Evolutionary conservation across 2,329 filamentous ascomycete genomes (phyloP).

Genomic region (Pyricularia grisea): DNA sequence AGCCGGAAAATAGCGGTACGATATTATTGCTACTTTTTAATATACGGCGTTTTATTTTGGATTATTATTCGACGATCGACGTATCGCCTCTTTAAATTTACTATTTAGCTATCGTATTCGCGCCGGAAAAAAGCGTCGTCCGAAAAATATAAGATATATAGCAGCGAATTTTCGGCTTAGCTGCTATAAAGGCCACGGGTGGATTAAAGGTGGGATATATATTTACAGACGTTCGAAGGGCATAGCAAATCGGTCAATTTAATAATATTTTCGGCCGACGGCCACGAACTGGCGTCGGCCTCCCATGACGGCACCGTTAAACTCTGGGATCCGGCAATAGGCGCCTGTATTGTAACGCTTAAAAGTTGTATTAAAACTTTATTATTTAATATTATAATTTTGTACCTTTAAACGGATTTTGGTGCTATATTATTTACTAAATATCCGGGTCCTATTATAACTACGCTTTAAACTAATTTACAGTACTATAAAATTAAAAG

Average conservation of each 20-base stretch:
- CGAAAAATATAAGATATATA: not conserved
- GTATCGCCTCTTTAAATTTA: not conserved
- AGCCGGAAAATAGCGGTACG: not conserved
- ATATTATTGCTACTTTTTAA: not conserved
- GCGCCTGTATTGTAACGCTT: not conserved
- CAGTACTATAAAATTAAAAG: not conserved
- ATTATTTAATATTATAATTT: not conserved
- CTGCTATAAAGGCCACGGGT: slow-evolving; percentile 8
- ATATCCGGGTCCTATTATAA: not conserved
- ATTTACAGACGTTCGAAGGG: slow-evolving; percentile 14
- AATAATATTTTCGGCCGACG: not conserved
- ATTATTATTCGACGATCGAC: not conserved
- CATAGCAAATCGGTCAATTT: slow-evolving; percentile 7
- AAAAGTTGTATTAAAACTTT: not conserved
- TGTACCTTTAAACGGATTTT: not conserved
- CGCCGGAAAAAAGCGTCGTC: not conserved
- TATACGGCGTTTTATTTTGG: not conserved
- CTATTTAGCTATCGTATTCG: not conserved
- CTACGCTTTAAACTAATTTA: not conserved
- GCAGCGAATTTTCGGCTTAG: slow-evolving; percentile 10
- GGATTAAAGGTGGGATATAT: slow-evolving; percentile 10
- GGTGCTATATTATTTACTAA: not conserved
- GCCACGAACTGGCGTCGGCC: not conserved
- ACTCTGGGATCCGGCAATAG: slow-evolving; percentile 7
- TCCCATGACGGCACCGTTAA: not conserved